These are phyloP conservation scores for Didymella keratinophila DNA, from an alignment of 2,329 filamentous ascomycete species.

Conservation along the genomic window DNA sequence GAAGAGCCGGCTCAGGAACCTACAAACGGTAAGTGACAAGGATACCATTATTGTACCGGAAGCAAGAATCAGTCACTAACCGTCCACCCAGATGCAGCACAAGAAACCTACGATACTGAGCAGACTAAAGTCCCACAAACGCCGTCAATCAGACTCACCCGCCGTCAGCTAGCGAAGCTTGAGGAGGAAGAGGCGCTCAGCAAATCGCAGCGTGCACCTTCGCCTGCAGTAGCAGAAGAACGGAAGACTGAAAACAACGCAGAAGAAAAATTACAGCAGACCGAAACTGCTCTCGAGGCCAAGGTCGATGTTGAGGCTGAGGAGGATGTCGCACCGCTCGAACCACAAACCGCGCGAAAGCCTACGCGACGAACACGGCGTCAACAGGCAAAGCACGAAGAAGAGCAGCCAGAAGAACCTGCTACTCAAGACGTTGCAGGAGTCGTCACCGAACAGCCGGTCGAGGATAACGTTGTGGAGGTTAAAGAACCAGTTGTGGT, in stretches of 20 bases:
- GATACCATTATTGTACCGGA: slow-evolving; percentile 8
- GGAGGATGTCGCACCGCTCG: background rate
- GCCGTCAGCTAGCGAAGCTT: slow-evolving; percentile 47
- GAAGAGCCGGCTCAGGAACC: slow-evolving; percentile 27
- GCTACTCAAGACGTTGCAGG: background rate
- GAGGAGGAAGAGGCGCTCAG: slow-evolving; percentile 42
- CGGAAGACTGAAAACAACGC: background rate
- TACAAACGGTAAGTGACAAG: slow-evolving; percentile 30
- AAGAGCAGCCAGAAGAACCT: background rate
- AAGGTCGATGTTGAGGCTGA: background rate
- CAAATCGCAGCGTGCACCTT: slow-evolving; percentile 29
- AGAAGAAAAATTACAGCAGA: background rate
- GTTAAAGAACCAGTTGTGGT: background rate
- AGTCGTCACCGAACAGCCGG: background rate
- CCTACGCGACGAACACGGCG: slow-evolving; percentile 9
- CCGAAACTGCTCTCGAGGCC: background rate
- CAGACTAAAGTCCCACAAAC: slow-evolving; percentile 36
- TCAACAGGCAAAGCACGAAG: slow-evolving; percentile 11
- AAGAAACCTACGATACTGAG: slow-evolving; percentile 32
- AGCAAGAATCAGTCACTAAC: slow-evolving; percentile 29
- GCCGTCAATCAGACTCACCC: slow-evolving; percentile 43
- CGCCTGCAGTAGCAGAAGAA: background rate
- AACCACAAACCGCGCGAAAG: slow-evolving; percentile 1
- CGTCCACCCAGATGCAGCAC: slow-evolving; percentile 27
- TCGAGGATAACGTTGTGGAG: background rate